These are phyloP conservation scores for Sechiopsis laciniata DNA, from an alignment of 306 rosid species.

Conservation along the genomic window DNA sequence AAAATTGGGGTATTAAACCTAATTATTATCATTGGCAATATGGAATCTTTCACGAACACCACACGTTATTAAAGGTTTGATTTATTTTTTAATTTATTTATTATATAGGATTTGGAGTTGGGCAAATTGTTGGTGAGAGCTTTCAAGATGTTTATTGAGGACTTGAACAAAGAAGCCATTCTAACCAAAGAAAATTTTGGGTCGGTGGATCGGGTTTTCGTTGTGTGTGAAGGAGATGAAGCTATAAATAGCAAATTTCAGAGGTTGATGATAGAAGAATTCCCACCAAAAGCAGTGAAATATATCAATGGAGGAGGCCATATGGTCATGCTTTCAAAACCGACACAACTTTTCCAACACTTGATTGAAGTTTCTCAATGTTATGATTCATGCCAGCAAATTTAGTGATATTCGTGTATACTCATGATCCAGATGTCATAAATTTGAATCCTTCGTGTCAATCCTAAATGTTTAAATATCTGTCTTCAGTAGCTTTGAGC, in stretches of 20 bases:
- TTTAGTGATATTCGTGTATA: no score
- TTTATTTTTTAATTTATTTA: not conserved
- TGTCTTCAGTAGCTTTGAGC: no score
- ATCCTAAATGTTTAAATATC: no score
- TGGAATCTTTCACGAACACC: no score
- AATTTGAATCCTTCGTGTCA: no score
- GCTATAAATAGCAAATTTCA: slow-evolving; percentile 2
- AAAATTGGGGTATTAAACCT: no score
- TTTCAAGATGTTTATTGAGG: slow-evolving; percentile 6
- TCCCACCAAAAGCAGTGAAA: slow-evolving; percentile 7
- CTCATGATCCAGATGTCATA: no score
- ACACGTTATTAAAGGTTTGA: no score
- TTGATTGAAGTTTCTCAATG: not conserved
- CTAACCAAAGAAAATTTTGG: slow-evolving; percentile 11
- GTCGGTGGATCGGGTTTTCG: slow-evolving; percentile 18
- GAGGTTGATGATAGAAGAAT: slow-evolving; percentile 6
- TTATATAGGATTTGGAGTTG: slow-evolving; percentile 6
- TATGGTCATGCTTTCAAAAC: slow-evolving; percentile 22
- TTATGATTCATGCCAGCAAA: no score
- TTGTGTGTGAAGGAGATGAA: slow-evolving; percentile 16
- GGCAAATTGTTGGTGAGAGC: slow-evolving; percentile 6
- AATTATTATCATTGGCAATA: no score
- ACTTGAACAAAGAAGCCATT: not conserved
- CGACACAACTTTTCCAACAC: slow-evolving; percentile 6
- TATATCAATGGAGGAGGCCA: slow-evolving; percentile 12